These are phyloP conservation scores for Rhodosporidiobolus sp. DNA, from an alignment of 768 basidiomycete species.

Conservation along the genomic window DNA sequence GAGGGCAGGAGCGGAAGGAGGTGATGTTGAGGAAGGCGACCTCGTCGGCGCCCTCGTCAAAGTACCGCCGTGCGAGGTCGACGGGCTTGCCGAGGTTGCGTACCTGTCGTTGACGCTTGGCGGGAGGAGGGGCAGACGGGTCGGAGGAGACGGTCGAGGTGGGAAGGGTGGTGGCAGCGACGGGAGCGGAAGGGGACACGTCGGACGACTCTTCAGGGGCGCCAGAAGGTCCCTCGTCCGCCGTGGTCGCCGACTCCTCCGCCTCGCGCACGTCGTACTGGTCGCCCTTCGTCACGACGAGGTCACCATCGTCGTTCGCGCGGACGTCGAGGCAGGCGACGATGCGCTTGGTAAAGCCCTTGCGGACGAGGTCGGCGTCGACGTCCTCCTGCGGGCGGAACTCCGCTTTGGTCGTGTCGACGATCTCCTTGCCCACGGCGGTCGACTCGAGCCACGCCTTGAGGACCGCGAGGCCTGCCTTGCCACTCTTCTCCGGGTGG, in stretches of 20 bases:
- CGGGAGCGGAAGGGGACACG: conserved; percentile 15
- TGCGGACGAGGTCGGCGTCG: conserved; percentile 35
- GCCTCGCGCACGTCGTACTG: conserved; percentile 60
- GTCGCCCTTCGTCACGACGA: conserved; percentile 98
- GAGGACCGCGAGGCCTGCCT: conserved; percentile 75
- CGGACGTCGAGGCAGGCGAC: conserved; percentile 97
- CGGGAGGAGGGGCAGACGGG: conserved; percentile 29
- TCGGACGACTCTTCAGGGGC: conserved; percentile 29
- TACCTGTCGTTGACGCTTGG: conserved; percentile 53
- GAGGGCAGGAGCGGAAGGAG: conserved; percentile 92
- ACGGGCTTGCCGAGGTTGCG: conserved; percentile 98
- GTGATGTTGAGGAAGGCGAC: conserved; percentile 98
- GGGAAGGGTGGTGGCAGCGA: conserved; percentile 25
- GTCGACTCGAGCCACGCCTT: conserved; percentile 64
- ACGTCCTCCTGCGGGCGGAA: conserved; percentile 17
- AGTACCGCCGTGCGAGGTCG: conserved; percentile 81
- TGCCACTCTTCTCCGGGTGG: conserved; percentile 96
- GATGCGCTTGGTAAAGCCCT: conserved; percentile 85
- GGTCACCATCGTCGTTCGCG: conserved; percentile 89
- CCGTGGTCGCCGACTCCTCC: conserved; percentile 12
- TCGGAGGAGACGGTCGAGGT: conserved; percentile 39
- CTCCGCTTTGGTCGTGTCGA: conserved; percentile 24
- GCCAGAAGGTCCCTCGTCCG: conserved; percentile 13
- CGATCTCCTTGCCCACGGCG: conserved; percentile 16
- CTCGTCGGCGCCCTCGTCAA: conserved; percentile 84